Percentiles rank a stretch among this genome's conserved stretches.
phyloP scores from a whole-genome alignment of 78 protist species.

The Cavenderia fasciculata region DNA sequence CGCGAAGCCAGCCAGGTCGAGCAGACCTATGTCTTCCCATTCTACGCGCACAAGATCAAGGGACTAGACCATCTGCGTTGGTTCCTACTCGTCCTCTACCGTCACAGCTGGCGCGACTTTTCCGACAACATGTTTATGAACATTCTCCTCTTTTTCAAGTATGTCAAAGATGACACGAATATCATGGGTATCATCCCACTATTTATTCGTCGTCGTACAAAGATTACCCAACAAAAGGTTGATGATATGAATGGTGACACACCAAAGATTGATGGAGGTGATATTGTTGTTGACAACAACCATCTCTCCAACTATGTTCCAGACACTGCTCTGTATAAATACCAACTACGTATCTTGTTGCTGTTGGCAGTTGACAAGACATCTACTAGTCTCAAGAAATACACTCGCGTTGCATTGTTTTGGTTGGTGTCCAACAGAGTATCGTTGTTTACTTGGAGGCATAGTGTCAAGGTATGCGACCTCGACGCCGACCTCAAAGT shows the following conservation, averaged over 20 bases:
- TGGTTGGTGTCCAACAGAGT: slow-evolving; percentile 19
- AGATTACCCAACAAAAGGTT: neutral
- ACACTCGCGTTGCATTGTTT: slow-evolving; percentile 1
- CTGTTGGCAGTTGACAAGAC: slow-evolving; percentile 17
- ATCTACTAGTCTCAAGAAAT: neutral
- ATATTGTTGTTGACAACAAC: too few relatives aligned
- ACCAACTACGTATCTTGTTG: slow-evolving; percentile 17
- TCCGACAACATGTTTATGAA: slow-evolving; percentile 39
- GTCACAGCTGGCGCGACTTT: slow-evolving; percentile 63
- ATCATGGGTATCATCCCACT: slow-evolving; percentile 40
- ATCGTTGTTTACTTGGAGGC: neutral
- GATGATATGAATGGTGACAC: too few relatives aligned
- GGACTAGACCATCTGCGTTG: slow-evolving; percentile 69
- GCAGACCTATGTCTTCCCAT: slow-evolving; percentile 55
- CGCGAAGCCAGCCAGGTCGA: slow-evolving; percentile 50
- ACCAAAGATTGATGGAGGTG: too few relatives aligned
- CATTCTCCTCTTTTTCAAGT: slow-evolving; percentile 23
- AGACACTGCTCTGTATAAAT: too few relatives aligned
- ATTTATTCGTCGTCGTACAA: slow-evolving; percentile 19
- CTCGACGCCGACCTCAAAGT: too few relatives aligned
- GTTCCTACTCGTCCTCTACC: slow-evolving; percentile 31
- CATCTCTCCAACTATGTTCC: too few relatives aligned
- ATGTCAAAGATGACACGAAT: neutral
- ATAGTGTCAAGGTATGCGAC: neutral
- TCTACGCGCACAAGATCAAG: slow-evolving; percentile 66